Percentiles rank a stretch among this genome's conserved stretches.
phyloP scores from a whole-genome alignment of 2,329 filamentous ascomycete species.

The Fusarium cyanostomum region DNA sequence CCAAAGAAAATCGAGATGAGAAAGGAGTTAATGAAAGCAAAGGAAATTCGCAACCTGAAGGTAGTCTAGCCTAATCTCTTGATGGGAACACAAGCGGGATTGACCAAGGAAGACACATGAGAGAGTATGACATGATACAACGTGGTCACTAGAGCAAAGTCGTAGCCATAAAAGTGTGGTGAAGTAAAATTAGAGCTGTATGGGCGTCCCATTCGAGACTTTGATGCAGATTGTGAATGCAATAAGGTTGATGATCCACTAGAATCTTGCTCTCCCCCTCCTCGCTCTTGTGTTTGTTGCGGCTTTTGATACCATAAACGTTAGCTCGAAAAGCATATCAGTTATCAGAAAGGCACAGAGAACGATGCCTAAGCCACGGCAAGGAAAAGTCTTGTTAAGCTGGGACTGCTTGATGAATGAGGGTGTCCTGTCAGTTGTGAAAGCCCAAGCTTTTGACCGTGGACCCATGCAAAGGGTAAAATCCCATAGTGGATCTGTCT shows the following conservation, averaged over 20 bases:
- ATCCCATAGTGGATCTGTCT: conserved; percentile 10
- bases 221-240: background rate
- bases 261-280: background rate
- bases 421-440: background rate
- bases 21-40: background rate
- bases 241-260: background rate
- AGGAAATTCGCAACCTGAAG: background rate
- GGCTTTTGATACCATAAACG: too few species aligned
- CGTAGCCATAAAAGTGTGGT: background rate
- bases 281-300: too few species aligned
- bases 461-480: conserved; percentile 1
- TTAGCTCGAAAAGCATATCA: too few species aligned
- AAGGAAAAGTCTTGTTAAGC: too few species aligned
- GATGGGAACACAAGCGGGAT: conserved; percentile 5
- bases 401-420: too few species aligned
- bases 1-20: background rate
- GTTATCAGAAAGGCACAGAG: background rate
- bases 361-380: too few species aligned
- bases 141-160: background rate
- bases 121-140: conserved; percentile 20
- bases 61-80: background rate
- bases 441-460: background rate
- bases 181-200: background rate
- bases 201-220: background rate
- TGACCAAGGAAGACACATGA: background rate